Conservation (phyloP, 192 early-diverging fungal species). For the Backusella psychrophila region DNA sequence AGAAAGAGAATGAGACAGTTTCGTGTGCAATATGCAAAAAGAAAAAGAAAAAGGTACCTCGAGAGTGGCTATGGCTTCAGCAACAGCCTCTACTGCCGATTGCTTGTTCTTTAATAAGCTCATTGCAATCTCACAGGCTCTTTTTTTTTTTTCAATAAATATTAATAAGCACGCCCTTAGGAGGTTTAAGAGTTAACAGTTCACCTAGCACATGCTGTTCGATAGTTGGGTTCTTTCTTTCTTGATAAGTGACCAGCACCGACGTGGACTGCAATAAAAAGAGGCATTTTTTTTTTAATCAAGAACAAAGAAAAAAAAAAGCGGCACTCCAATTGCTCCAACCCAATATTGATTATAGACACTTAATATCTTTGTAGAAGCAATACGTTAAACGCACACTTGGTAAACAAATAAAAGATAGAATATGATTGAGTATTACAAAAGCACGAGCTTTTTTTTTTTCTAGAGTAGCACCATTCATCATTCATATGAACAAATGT, state of each 20-base stretch:
- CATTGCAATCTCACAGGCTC: constrained; percentile 40
- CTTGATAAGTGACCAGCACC: constrained; percentile 41
- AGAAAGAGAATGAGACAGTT: background rate
- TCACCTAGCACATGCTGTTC: constrained; percentile 36
- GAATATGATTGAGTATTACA: too few relatives aligned
- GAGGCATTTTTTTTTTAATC: background rate
- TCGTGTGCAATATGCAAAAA: background rate
- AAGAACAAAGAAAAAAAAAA: background rate
- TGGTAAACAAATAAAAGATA: too few relatives aligned
- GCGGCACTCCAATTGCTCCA: background rate
- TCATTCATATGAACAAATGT: too few relatives aligned
- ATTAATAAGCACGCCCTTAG: background rate
- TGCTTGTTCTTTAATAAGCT: constrained; percentile 18
- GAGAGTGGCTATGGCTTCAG: constrained; percentile 33
- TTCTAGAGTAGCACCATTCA: too few relatives aligned
- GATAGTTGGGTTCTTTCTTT: constrained; percentile 32
- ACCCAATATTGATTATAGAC: too few relatives aligned
- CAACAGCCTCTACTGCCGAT: constrained; percentile 31
- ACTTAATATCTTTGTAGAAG: too few relatives aligned
- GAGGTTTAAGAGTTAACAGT: too few relatives aligned
- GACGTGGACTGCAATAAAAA: constrained; percentile 52
- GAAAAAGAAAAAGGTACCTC: constrained; percentile 28
- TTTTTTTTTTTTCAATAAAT: background rate
- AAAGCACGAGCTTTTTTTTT: too few relatives aligned
- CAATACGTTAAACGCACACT: too few relatives aligned